phyloP scores from a whole-genome alignment of 2,329 filamentous ascomycete species.

The Xylaria sp. region DNA sequence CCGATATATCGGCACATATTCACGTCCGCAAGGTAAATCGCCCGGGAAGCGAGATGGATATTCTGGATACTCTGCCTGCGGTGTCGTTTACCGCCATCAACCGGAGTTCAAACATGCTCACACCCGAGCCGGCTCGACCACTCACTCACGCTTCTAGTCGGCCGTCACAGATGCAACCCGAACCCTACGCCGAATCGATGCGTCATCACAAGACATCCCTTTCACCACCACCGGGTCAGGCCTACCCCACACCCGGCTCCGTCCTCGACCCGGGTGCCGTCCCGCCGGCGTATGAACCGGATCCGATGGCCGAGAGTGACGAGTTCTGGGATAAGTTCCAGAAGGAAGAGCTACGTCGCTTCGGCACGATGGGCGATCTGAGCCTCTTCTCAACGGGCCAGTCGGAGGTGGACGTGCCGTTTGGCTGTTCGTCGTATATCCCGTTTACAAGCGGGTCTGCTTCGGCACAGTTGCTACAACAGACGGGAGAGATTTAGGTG shows the following conservation, averaged over 20 bases:
- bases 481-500: slow-evolving; percentile 5
- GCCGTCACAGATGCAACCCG: slow-evolving; percentile 14
- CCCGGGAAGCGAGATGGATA: slow-evolving; percentile 27
- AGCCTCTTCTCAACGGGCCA: slow-evolving; percentile 28
- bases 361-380: slow-evolving; percentile 27
- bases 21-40: slow-evolving; percentile 32
- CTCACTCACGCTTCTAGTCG: slow-evolving; percentile 8
- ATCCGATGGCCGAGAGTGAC: slow-evolving; percentile 11
- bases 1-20: slow-evolving; percentile 28
- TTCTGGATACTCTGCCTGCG: slow-evolving; percentile 24
- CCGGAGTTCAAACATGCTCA: slow-evolving; percentile 17
- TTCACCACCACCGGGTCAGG: slow-evolving; percentile 9
- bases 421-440: slow-evolving; percentile 19
- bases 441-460: slow-evolving; percentile 15
- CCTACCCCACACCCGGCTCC: slow-evolving; percentile 19
- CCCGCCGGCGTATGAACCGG: slow-evolving; percentile 15
- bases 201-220: slow-evolving; percentile 18
- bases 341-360: slow-evolving; percentile 22
- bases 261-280: slow-evolving; percentile 15
- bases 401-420: slow-evolving; percentile 25
- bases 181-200: slow-evolving; percentile 21
- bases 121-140: slow-evolving; percentile 15
- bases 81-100: slow-evolving; percentile 40
- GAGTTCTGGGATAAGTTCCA: slow-evolving; percentile 23
- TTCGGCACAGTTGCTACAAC: slow-evolving; percentile 20